Evolutionary conservation across 805 yeast species (phyloP).

Genomic region (Suhomyces faveliae): DNA sequence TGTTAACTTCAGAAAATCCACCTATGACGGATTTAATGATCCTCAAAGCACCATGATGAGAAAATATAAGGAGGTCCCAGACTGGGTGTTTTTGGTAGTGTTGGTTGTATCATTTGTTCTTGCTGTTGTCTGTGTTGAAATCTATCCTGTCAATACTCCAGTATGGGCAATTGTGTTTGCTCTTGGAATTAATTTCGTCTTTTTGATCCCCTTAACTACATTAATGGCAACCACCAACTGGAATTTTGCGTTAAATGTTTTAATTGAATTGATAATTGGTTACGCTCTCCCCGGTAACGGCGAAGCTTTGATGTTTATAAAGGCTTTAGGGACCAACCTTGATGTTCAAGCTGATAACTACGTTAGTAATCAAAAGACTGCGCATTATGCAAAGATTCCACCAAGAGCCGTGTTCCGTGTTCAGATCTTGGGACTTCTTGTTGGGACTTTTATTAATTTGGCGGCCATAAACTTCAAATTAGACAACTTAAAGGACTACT

Average conservation of each 20-base stretch:
- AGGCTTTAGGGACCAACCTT: conserved; percentile 26
- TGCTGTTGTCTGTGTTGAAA: conserved; percentile 29
- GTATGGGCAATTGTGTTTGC: conserved; percentile 60
- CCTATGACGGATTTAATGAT: conserved; percentile 33
- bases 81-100: conserved; percentile 26
- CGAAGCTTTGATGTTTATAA: conserved; percentile 20
- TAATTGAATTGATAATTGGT: conserved; percentile 22
- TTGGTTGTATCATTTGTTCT: conserved; percentile 19
- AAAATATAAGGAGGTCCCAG: conserved; percentile 34
- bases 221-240: conserved; percentile 15
- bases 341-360: conserved; percentile 30
- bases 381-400: conserved; percentile 20
- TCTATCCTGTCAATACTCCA: conserved; percentile 48
- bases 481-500: conserved; percentile 33
- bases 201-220: conserved; percentile 30
- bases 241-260: conserved; percentile 14
- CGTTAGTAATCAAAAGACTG: conserved; percentile 39
- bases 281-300: conserved; percentile 28
- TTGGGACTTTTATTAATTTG: conserved; percentile 24
- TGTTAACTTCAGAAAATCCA: conserved; percentile 20
- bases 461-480: conserved; percentile 30
- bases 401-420: conserved; percentile 21
- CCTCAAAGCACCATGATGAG: conserved; percentile 34
- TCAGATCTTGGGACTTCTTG: conserved; percentile 26
- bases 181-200: conserved; percentile 48